Evolutionary conservation across 1,284 basidiomycete species (phyloP).

Genomic region (Cryptococcus sp.): DNA sequence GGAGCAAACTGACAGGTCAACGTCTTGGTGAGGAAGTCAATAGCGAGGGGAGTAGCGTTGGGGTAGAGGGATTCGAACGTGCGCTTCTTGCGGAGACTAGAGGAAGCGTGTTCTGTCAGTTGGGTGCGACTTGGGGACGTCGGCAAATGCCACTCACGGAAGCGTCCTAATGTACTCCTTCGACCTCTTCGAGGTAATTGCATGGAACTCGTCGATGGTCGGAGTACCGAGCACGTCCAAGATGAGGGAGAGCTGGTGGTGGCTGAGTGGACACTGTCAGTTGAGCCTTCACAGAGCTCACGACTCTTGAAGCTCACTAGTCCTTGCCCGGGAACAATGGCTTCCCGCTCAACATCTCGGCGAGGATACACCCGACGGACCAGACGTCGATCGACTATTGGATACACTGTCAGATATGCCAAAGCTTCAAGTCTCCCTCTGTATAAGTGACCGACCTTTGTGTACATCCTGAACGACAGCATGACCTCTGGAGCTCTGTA

Average conservation of each 20-base stretch:
- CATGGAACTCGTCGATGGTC: constrained; percentile 84
- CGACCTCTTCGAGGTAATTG: constrained; percentile 77
- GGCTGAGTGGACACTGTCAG: constrained; percentile 46
- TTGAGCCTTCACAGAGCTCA: background rate
- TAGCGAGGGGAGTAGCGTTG: constrained; percentile 75
- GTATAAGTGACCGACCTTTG: constrained; percentile 59
- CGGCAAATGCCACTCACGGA: constrained; percentile 49
- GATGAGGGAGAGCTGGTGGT: constrained; percentile 88
- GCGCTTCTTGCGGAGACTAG: constrained; percentile 69
- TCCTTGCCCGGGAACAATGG: constrained; percentile 95
- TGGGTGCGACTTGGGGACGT: too few relatives aligned
- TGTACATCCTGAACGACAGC: constrained; percentile 95
- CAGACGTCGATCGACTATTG: constrained; percentile 80
- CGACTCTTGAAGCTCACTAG: constrained; percentile 56
- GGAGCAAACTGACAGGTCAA: constrained; percentile 59
- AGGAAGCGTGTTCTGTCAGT: constrained; percentile 18
- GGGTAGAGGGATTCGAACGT: constrained; percentile 78
- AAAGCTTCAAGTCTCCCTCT: background rate
- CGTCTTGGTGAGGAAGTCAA: constrained; percentile 89
- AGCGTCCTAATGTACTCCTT: constrained; percentile 85
- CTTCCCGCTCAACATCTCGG: constrained; percentile 91
- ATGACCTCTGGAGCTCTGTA: constrained; percentile 94
- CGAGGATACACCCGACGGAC: constrained; percentile 97
- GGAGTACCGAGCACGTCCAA: constrained; percentile 91
- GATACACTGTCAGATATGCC: constrained; percentile 8